These are phyloP conservation scores for Coniochaeta pulveracea DNA, from an alignment of 2,329 filamentous ascomycete genomes.

Conservation along the genomic window DNA sequence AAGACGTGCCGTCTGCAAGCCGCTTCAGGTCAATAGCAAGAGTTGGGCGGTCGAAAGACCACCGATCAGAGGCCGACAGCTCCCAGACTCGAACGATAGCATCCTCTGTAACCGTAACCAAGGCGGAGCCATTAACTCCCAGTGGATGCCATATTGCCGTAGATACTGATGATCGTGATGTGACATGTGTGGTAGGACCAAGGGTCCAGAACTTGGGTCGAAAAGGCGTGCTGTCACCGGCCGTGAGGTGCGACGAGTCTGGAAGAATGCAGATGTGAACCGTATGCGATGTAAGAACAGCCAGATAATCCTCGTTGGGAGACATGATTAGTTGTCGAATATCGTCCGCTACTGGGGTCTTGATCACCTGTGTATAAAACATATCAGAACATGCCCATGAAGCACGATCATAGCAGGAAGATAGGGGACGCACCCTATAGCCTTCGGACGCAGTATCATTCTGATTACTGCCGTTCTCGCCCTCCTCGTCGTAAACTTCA, in stretches of 20 bases:
- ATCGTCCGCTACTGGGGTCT: conserved; percentile 65
- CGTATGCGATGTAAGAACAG: conserved; percentile 77
- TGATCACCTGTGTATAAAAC: conserved; percentile 47
- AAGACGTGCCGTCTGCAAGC: conserved; percentile 69
- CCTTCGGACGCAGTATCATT: conserved; percentile 20
- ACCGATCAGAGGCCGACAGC: conserved; percentile 69
- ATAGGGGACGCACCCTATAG: conserved; percentile 32
- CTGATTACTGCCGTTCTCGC: conserved; percentile 13
- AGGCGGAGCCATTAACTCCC: conserved; percentile 65
- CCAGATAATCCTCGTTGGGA: conserved; percentile 69
- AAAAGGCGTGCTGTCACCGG: conserved; percentile 55
- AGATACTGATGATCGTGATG: conserved; percentile 69
- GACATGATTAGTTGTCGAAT: conserved; percentile 82
- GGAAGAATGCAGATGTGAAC: conserved; percentile 82
- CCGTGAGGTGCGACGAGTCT: conserved; percentile 63
- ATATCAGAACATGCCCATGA: too few species aligned
- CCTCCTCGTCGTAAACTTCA: conserved; percentile 17
- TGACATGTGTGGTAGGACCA: conserved; percentile 86
- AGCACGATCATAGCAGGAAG: too few species aligned
- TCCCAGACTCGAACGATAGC: conserved; percentile 88
- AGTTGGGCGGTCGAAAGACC: conserved; percentile 75
- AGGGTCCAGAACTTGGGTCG: conserved; percentile 81
- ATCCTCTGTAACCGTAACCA: conserved; percentile 83
- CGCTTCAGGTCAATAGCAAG: conserved; percentile 83
- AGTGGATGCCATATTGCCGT: conserved; percentile 89